Evolutionary conservation across 371 early-diverging fungal genomes (phyloP).

Genomic region (Mortierella sp.): DNA sequence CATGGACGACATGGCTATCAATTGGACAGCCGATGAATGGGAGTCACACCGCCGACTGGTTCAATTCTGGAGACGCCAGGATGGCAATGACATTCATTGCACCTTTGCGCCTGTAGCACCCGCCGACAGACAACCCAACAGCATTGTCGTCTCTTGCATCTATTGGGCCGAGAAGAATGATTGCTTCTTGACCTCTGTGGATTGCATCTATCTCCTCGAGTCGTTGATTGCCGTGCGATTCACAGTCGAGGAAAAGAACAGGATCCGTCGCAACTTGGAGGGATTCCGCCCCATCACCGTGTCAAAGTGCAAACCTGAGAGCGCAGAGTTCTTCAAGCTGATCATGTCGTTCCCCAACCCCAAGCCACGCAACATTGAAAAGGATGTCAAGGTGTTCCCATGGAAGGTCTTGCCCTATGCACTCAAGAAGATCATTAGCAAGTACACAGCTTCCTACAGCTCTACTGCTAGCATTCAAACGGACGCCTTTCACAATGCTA

Average conservation of each 20-base stretch:
- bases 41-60: conserved; percentile 74
- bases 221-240: conserved; percentile 79
- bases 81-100: conserved; percentile 70
- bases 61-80: conserved; percentile 76
- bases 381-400: conserved; percentile 86
- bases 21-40: conserved; percentile 74
- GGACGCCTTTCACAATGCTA: conserved; percentile 57
- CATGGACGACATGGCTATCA: conserved; percentile 66
- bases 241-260: conserved; percentile 87
- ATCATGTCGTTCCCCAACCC: conserved; percentile 88
- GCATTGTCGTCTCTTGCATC: conserved; percentile 83
- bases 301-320: conserved; percentile 78
- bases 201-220: conserved; percentile 82
- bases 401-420: conserved; percentile 76
- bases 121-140: conserved; percentile 64
- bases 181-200: conserved; percentile 84
- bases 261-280: conserved; percentile 86
- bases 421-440: conserved; percentile 79
- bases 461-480: conserved; percentile 63
- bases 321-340: conserved; percentile 79
- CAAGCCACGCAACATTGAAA: conserved; percentile 88
- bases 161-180: conserved; percentile 82
- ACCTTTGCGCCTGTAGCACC: conserved; percentile 68
- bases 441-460: conserved; percentile 66
- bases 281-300: conserved; percentile 85